Evolutionary conservation across 2,329 filamentous ascomycete genomes (phyloP), one percentile per base, ranked within the genome.

Genomic region (Fusarium poae): DNA sequence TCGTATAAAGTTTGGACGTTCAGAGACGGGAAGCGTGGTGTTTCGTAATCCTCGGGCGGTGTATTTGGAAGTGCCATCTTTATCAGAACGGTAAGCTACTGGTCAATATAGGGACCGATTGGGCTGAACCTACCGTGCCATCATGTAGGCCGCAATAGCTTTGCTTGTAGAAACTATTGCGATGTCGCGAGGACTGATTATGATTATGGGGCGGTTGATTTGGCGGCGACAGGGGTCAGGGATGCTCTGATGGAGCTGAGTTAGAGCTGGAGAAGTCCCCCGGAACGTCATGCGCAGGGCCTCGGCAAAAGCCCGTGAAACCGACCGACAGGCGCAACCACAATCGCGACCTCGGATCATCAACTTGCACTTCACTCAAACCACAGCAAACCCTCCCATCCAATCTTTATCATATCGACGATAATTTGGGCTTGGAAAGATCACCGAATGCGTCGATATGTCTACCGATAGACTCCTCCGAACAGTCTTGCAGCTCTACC

Each of bases 1-100:
- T 82, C 79, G 68, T 82, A 78, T 15, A 89, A 83, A 25, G 76
- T 78, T 34, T 91, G 89, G 87, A 92, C 91, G 81, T 93, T 93
- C 63, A 97, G 89, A 37, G 92, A 92, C 3, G 94, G 94, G 76
- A 97, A 97, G 6, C 82, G 78, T 21, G 93, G 93, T 23, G 87
- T 86, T 27, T 79, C 78, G 81, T 97, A 96, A 77, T 68, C 71
- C 15, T 74, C 51, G 18, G 85, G 85, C 39, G 83, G 82, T 20
- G 59, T 55, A 48, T 70, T 73, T 21, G 63, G 72, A 43, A 65
- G 53, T 37, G 63, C 57, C 76, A 79, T 78, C 67, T 73, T 32
- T 15, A 25, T 40, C 6, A 21, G 11, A 2, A n/a, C 6, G 11
- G 39, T 74, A 58, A 73, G 72, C 18, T 6, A 30, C 1, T 18